phyloP scores from a whole-genome alignment of 192 early-diverging fungal genomes.

The Umbelopsis ramanniana region DNA sequence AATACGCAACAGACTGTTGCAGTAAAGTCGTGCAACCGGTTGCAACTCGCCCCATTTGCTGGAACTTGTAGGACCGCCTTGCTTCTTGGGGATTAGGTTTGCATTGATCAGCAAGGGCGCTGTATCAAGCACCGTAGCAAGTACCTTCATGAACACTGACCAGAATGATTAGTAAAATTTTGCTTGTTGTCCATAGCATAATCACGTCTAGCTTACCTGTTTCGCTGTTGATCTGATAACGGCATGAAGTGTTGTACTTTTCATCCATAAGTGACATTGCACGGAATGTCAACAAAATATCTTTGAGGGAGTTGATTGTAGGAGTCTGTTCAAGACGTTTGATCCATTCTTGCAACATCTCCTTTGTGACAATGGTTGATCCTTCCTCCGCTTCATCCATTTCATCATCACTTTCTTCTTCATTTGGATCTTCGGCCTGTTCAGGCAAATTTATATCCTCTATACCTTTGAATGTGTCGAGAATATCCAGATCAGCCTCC shows the following conservation, averaged over 20 bases:
- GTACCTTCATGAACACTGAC: slow-evolving; percentile 76
- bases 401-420: slow-evolving; percentile 25
- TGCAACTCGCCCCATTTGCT: slow-evolving; percentile 75
- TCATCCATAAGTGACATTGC: slow-evolving; percentile 76
- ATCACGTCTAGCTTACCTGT: slow-evolving; percentile 26
- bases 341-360: slow-evolving; percentile 55
- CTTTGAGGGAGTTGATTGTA: slow-evolving; percentile 73
- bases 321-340: slow-evolving; percentile 55
- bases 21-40: slow-evolving; percentile 78
- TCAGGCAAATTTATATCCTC: slow-evolving; percentile 29
- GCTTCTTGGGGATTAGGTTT: slow-evolving; percentile 55
- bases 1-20: slow-evolving; percentile 73
- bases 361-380: slow-evolving; percentile 61
- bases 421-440: slow-evolving; percentile 33
- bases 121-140: slow-evolving; percentile 72
- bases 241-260: slow-evolving; percentile 43
- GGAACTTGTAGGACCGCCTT: slow-evolving; percentile 42
- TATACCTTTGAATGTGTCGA: slow-evolving; percentile 36
- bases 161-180: not conserved
- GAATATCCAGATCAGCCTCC: slow-evolving; percentile 25
- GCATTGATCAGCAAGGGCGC: slow-evolving; percentile 72
- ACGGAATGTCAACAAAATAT: slow-evolving; percentile 84
- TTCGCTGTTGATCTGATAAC: slow-evolving; percentile 74
- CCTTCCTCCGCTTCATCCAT: slow-evolving; percentile 32
- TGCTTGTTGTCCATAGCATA: too few species aligned